Base-by-base conservation (phyloP, 1,284 basidiomycete genomes). In the Tilletia caries region DNA sequence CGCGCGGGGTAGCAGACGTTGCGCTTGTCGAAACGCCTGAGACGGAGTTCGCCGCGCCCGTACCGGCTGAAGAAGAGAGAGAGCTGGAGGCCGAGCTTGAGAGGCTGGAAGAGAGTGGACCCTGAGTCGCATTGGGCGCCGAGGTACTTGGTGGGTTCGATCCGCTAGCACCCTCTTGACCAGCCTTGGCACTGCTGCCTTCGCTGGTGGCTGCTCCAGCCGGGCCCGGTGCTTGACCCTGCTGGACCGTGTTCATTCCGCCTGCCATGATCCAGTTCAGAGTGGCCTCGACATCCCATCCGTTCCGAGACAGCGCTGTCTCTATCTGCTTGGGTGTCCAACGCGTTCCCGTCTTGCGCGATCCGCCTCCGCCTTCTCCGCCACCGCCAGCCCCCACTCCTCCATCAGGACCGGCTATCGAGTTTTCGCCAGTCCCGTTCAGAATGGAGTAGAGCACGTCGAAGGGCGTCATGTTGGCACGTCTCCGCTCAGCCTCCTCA, bases 361-460 rank as follows among this genome's bases (percentile, higher is more conserved):
- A n/a, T 2, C 32, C 62, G 3, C 15, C 62, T 43, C 20, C 29
- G n/a, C n/a, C n/a, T n/a, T n/a, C 54, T 60, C 54, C 48, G 8
- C 8, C 48, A 1, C 6, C 27, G 44, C 44, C n/a, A 34, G 25
- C 29, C 6, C 37, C 64, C 15, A 15, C 37, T 1, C 10, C 10
- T 15, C 10, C 15, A 41, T 41, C 37, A 41, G 37, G 37, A 41
- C 37, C 37, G 8, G 37, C 37, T 6, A 41, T 41, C 33, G n/a
- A 33, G 25, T 37, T 64, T 23, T 34, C 70, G 52, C 69, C 73
- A 41, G 72, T 75, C n/a, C 75, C 73, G 3, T 71, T 73, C 81
- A 98, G 97, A 44, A 98, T 92, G 43, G 92, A 94, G 78, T 89
- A 90, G 25, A 98, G 89, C 48, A 98, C 93, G 79, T 98, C 95